Evolutionary conservation across 345 rosid species (phyloP).

Genomic region (Geranium rotundifolium): DNA sequence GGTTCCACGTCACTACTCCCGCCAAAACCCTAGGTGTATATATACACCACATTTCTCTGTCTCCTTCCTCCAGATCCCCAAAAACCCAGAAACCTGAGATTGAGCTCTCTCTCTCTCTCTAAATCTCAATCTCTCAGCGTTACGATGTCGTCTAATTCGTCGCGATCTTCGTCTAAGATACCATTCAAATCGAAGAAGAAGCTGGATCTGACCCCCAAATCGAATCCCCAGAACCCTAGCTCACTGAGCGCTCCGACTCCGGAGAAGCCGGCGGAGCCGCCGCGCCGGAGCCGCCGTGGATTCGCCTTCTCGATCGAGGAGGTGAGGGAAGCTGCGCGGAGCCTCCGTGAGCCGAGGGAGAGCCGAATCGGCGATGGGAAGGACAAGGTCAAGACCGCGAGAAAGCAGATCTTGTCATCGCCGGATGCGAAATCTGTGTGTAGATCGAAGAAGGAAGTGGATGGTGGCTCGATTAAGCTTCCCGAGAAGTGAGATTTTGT

Average conservation of each 20-base stretch:
- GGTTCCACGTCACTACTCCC: constrained; percentile 16
- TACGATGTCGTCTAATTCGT: constrained; percentile 23
- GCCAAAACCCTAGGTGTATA: constrained; percentile 19
- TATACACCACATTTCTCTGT: background rate
- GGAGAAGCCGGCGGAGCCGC: constrained; percentile 28
- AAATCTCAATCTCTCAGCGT: background rate
- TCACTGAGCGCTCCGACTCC: constrained; percentile 34
- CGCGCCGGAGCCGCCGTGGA: constrained; percentile 36
- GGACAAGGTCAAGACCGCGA: constrained; percentile 24
- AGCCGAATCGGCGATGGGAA: background rate
- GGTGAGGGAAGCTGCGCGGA: constrained; percentile 44
- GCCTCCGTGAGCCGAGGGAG: constrained; percentile 18
- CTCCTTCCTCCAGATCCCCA: background rate
- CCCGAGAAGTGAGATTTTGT: constrained; percentile 33
- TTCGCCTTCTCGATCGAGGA: constrained; percentile 49
- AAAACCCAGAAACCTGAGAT: background rate
- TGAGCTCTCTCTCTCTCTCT: background rate
- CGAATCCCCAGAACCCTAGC: constrained; percentile 9
- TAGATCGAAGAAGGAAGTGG: constrained; percentile 8
- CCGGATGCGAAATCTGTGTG: constrained; percentile 9
- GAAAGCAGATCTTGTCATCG: constrained; percentile 26
- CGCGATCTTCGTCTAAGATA: constrained; percentile 21
- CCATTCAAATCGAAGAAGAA: constrained; percentile 37
- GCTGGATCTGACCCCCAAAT: constrained; percentile 8
- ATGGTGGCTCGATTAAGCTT: constrained; percentile 14